Evolutionary conservation across 176 grass and related monocot genomes (phyloP).

Genomic region (Hordeum marinum): DNA sequence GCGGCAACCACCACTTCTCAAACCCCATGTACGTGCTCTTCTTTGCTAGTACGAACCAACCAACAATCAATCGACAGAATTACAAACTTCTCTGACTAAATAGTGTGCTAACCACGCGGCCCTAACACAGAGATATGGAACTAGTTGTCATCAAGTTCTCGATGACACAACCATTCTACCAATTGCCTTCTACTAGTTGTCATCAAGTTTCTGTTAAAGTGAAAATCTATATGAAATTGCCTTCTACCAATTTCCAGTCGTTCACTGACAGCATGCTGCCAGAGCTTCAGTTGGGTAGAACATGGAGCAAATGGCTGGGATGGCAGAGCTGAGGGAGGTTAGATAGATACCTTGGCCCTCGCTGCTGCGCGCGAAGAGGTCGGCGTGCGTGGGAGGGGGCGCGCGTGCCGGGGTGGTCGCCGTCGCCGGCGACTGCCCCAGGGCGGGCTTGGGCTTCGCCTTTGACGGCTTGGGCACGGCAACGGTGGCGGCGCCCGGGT

Average conservation of each 20-base stretch:
- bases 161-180: neutral
- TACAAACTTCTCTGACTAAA: neutral
- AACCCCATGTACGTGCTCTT: conserved; percentile 71
- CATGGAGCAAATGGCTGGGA: neutral
- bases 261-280: neutral
- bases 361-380: conserved; percentile 46
- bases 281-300: neutral
- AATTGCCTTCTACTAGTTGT: neutral
- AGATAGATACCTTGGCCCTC: conserved; percentile 35
- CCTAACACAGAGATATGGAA: neutral
- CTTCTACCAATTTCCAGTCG: neutral
- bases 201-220: neutral
- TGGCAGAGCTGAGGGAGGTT: neutral
- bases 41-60: conserved; percentile 32
- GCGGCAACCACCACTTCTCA: conserved; percentile 84
- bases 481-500: conserved; percentile 28
- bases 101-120: neutral
- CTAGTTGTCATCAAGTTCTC: neutral
- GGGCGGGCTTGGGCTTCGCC: conserved; percentile 19
- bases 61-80: neutral
- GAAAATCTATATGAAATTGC: neutral
- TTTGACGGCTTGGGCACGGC: conserved; percentile 37
- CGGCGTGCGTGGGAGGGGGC: conserved; percentile 28
- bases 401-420: neutral
- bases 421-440: neutral